Evolutionary conservation across 345 rosid genomes (phyloP), one percentile per base, ranked within the genome.

Genomic region (Bruguiera gymnorhiza): DNA sequence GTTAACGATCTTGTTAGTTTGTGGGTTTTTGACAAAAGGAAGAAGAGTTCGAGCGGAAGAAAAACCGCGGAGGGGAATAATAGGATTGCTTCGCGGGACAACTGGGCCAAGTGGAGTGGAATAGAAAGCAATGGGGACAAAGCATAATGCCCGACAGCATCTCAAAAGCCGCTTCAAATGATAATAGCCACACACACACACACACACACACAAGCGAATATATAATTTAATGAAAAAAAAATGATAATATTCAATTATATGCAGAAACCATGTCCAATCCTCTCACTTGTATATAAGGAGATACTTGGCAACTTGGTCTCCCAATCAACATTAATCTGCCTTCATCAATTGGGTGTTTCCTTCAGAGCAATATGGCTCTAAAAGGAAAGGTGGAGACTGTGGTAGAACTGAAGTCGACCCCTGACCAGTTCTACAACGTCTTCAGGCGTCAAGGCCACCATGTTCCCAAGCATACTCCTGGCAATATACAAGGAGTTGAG

Each of bases 341-440:
- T 34, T 34, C 37, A 34, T 34, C 34, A 32, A 32, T 32, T 7
- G 37, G 8, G 37, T 34, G 2, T 34, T 34, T 7, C 37, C 9
- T 1, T 34, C 0, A 34, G 8, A 34, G 9, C 37, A 34, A 23
- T 26, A 55, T 55, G 59, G 15, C 59, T 55, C 59, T 58, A 20
- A 59, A 48, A 43, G 80, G 82, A 2, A 75, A 70, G 67, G n/a
- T 80, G 11, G 78, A 77, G 57, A 63, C 74, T 11, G 77, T 77
- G 15, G 60, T 83, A 6, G 83, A 75, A 65, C 53, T 83, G 36
- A 67, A 72, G 18, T 62, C 72, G 0, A 19, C 71, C 1, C 74
- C 78, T 1, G 70, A 75, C 2, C 16, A 55, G 32, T 68, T 70
- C 64, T 78, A 60, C 70, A 63, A 69, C 1, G 43, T 72, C 18